A percentile compares a stretch with the other conserved stretches of the same genome.
phyloP scores from a whole-genome alignment of 257 asterid species.

The Capsicum rhomboideum region DNA sequence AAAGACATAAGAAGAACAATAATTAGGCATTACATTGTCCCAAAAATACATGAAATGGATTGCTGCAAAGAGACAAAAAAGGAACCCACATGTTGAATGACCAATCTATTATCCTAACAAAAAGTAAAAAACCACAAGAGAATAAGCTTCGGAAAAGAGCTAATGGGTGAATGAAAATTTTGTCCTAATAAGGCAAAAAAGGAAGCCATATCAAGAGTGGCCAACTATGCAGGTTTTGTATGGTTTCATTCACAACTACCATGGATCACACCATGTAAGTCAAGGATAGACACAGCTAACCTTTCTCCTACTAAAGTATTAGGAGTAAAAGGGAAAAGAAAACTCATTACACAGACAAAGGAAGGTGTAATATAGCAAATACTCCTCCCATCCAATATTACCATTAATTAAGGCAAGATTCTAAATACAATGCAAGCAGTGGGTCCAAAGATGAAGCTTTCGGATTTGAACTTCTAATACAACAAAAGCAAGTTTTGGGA shows the following conservation, averaged over 20 bases:
- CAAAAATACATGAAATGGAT: background rate
- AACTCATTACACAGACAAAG: background rate
- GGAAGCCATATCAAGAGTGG: background rate
- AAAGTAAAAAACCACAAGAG: background rate
- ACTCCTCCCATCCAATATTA: background rate
- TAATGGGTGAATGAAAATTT: background rate
- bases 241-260: background rate
- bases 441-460: background rate
- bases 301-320: background rate
- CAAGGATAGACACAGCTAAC: background rate
- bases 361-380: background rate
- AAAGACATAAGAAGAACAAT: slow-evolving; percentile 7
- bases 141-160: background rate
- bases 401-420: background rate
- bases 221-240: background rate
- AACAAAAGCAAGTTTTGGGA: background rate
- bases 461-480: background rate
- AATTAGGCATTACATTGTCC: background rate
- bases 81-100: background rate
- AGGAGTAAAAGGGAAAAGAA: background rate
- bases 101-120: background rate
- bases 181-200: background rate
- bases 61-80: background rate
- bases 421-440: background rate
- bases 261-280: background rate